Evolutionary conservation across 352 stramenopile species (phyloP).

Genomic region (Globisporangium ultimum): DNA sequence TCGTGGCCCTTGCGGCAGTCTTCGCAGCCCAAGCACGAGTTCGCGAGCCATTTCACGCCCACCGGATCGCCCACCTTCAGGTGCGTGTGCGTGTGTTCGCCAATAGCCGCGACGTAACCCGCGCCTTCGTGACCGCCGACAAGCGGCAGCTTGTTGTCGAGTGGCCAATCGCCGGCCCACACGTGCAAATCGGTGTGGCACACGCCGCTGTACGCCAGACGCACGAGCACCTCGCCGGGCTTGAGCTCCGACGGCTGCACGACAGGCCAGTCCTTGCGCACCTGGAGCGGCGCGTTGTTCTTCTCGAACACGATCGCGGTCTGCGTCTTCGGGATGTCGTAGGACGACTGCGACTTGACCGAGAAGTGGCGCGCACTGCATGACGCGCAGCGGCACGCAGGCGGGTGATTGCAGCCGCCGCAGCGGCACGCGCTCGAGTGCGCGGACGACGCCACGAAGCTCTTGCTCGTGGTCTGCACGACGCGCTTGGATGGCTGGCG

Average conservation of each 20-base stretch:
- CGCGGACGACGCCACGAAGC: conserved; percentile 11
- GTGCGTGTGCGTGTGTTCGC: conserved; percentile 34
- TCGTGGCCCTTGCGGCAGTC: conserved; percentile 56
- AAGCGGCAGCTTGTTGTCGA: conserved; percentile 34
- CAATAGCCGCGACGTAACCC: conserved; percentile 49
- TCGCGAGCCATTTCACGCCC: conserved; percentile 47
- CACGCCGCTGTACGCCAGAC: conserved; percentile 45
- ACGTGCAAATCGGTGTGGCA: conserved; percentile 50
- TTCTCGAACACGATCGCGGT: conserved; percentile 47
- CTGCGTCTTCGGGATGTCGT: conserved; percentile 50
- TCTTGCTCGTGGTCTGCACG: conserved; percentile 13
- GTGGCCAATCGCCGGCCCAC: conserved; percentile 32
- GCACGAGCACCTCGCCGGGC: conserved; percentile 43
- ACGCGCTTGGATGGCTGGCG: conserved; percentile 17
- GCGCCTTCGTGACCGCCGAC: conserved; percentile 58
- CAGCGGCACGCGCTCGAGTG: conserved; percentile 26
- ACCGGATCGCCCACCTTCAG: conserved; percentile 49
- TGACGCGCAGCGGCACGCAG: conserved; percentile 8
- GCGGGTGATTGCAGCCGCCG: conserved; percentile 26
- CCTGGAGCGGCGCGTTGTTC: conserved; percentile 38
- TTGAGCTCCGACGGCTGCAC: conserved; percentile 40
- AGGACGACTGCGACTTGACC: conserved; percentile 34
- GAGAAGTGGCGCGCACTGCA: conserved; percentile 25
- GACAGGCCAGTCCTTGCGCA: conserved; percentile 46
- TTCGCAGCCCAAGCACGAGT: conserved; percentile 46